phyloP scores from a whole-genome alignment of 2,329 filamentous ascomycete species.

The Shiraia sp. region DNA sequence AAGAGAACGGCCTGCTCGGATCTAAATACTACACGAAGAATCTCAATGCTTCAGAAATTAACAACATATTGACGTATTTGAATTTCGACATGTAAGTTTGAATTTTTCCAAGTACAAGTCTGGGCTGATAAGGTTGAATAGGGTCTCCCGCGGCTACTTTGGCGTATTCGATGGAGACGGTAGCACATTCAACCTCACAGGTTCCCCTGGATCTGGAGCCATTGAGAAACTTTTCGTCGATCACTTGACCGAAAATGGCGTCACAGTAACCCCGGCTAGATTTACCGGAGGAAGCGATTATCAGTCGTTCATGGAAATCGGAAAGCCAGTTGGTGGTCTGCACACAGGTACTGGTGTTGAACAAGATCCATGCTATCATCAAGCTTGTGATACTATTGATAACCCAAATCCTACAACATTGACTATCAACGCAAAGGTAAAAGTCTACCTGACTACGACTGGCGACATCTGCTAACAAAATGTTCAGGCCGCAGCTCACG shows the following conservation, averaged over 20 bases:
- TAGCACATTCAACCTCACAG: constrained; percentile 36
- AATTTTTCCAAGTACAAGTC: too few species aligned
- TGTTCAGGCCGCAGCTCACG: constrained; percentile 38
- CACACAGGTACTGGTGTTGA: constrained; percentile 47
- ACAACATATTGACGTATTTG: constrained; percentile 46
- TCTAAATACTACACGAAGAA: constrained; percentile 44
- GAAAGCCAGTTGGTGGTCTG: constrained; percentile 46
- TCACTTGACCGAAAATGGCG: constrained; percentile 39
- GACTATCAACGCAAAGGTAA: constrained; percentile 44
- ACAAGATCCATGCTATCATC: constrained; percentile 47
- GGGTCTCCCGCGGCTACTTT: constrained; percentile 45
- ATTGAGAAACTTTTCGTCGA: constrained; percentile 44
- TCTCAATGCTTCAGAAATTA: constrained; percentile 35
- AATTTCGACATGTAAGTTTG: constrained; percentile 54
- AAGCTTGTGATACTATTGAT: constrained; percentile 44
- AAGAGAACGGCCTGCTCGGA: constrained; percentile 47
- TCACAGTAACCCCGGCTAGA: constrained; percentile 42
- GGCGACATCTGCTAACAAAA: constrained; percentile 5
- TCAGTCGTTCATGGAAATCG: constrained; percentile 46
- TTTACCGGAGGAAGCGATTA: constrained; percentile 49
- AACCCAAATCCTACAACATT: constrained; percentile 45
- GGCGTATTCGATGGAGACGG: constrained; percentile 47
- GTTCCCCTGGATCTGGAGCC: constrained; percentile 38
- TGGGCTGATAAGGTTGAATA: too few species aligned
- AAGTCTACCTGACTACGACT: constrained; percentile 9